Base-by-base conservation (phyloP, 768 basidiomycete genomes). In the Boletus subparvulus region DNA sequence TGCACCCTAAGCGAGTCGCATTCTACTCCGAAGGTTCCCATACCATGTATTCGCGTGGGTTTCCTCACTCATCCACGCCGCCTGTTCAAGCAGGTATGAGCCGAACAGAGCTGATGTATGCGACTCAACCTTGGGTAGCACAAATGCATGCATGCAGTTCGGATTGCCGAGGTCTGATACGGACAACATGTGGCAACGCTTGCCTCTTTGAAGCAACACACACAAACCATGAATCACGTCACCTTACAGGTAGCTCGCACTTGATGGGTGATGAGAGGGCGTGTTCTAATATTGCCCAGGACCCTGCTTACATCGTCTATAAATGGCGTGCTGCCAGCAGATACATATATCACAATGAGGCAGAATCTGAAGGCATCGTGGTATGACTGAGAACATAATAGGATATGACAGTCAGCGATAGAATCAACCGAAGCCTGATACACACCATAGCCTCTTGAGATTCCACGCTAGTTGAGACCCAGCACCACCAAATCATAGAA, bases 401-500 rank as follows among this genome's bases (percentile, higher is more conserved):
- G 16, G 6, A 40, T 4, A 11, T 28, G 11, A 54, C 17, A 17
- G 26, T 42, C 32, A 40, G 40, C 19, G 7, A 33, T 19, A 21
- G 33, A 52, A 30, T 37, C 19, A 19, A 39, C 44, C 21, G 14
- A 47, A 26, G 19, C 14, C 32, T 3, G 21, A 32, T 3, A 50
- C 50, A n/a, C 10, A 57, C 48, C 30, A 33, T 44, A 14, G 13
- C n/a, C 36, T n/a, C 35, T 28, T 14, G 19, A 30, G 21, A n/a
- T 11, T 17, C 28, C 28, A 8, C n/a, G 19, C 44, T 60, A 65
- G 42, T 50, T 55, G 47, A 66, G 50, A 42, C 19, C 37, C 11
- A 64, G 54, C 30, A 66, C 65, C 33, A 56, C 17, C 47, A 66
- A 46, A 32, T 61, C 63, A 28, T 26, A 50, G 7, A 26, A 50